phyloP scores from a whole-genome alignment of 768 basidiomycete species.

The Phaeolepiota aurea region DNA sequence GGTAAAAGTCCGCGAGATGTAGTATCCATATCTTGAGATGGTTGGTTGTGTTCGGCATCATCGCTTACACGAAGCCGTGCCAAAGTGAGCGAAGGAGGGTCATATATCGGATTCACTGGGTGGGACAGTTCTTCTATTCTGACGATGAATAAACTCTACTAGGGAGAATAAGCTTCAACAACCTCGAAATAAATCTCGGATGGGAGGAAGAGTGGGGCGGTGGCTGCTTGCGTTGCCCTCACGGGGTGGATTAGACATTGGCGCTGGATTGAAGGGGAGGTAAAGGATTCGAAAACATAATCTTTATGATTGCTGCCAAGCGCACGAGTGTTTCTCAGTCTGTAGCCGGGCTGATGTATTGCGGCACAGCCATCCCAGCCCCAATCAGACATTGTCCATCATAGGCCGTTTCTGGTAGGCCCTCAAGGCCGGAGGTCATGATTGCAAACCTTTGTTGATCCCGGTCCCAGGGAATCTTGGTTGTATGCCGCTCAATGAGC shows the following conservation, averaged over 20 bases:
- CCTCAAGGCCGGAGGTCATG: background rate
- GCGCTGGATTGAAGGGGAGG: slow-evolving; percentile 3
- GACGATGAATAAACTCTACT: slow-evolving; percentile 5
- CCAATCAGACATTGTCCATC: background rate
- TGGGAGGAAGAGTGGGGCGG: slow-evolving; percentile 63
- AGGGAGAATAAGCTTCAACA: slow-evolving; percentile 3
- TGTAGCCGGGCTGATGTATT: slow-evolving; percentile 6
- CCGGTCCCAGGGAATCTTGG: background rate
- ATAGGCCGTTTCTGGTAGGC: background rate
- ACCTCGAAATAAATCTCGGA: slow-evolving; percentile 66
- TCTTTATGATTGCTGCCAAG: slow-evolving; percentile 7
- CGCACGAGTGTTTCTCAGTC: slow-evolving; percentile 8
- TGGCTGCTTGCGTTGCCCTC: slow-evolving; percentile 20
- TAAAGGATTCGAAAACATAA: background rate
- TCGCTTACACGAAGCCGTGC: slow-evolving; percentile 34
- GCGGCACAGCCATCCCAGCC: background rate
- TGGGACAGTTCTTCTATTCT: slow-evolving; percentile 39
- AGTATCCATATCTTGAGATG: background rate
- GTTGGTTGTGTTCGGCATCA: slow-evolving; percentile 17
- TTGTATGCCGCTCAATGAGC: background rate
- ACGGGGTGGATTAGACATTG: slow-evolving; percentile 20
- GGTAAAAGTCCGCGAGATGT: background rate
- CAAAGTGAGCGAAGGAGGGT: slow-evolving; percentile 30
- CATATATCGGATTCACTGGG: slow-evolving; percentile 22
- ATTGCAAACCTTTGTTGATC: background rate